Percentiles rank a stretch among this genome's conserved stretches.
phyloP scores from a whole-genome alignment of 164 flowering plant genomes.

The Chimonanthus praecox region DNA sequence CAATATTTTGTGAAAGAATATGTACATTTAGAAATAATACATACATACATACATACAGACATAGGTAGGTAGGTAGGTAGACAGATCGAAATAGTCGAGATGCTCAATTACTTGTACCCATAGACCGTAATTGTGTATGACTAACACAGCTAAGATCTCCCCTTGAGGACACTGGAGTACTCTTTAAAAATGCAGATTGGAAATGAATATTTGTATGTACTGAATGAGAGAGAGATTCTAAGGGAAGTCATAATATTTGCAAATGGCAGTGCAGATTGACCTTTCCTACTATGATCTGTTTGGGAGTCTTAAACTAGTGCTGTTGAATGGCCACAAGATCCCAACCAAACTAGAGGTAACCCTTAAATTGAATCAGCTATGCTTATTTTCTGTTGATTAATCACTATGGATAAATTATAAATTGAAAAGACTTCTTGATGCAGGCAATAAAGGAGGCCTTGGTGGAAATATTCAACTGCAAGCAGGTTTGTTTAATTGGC shows the following conservation, averaged over 20 bases:
- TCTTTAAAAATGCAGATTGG: too few species aligned
- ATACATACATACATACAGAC: background rate
- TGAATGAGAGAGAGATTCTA: conserved; percentile 1
- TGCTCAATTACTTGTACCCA: background rate
- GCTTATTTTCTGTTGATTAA: background rate
- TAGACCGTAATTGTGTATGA: too few species aligned
- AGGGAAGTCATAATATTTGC: conserved; percentile 3
- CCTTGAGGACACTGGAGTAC: too few species aligned
- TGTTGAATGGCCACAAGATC: conserved; percentile 42
- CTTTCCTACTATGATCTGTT: conserved; percentile 55
- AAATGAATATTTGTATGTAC: background rate
- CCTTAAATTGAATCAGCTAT: conserved; percentile 1
- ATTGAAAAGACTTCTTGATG: conserved; percentile 7
- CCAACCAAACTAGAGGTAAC: conserved; percentile 58
- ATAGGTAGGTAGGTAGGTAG: too few species aligned
- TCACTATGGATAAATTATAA: background rate
- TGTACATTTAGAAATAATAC: too few species aligned
- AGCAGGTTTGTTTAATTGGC: conserved; percentile 24
- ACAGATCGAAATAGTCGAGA: background rate
- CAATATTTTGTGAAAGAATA: too few species aligned
- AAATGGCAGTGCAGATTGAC: conserved; percentile 48
- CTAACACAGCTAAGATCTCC: too few species aligned
- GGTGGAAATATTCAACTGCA: conserved; percentile 53
- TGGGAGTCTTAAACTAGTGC: conserved; percentile 62
- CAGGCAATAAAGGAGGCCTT: conserved; percentile 54